These are phyloP conservation scores for Talaromyces sp. DNA, from an alignment of 2,329 filamentous ascomycete genomes.

Conservation along the genomic window DNA sequence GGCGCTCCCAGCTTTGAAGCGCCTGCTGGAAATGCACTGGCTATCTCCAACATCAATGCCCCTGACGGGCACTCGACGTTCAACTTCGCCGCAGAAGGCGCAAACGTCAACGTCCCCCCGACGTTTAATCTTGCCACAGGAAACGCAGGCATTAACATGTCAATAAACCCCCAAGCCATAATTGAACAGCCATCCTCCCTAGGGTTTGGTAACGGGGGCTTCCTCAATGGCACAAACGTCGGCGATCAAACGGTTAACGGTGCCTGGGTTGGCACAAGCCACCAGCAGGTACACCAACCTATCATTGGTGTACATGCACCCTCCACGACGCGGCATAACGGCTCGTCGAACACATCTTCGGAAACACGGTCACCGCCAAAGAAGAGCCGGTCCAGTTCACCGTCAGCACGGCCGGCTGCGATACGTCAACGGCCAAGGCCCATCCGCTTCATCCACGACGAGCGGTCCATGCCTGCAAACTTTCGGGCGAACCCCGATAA, in stretches of 20 bases:
- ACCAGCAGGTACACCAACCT: background rate
- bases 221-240: background rate
- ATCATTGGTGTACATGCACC: background rate
- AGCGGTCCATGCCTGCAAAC: conserved; percentile 14
- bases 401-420: background rate
- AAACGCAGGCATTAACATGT: background rate
- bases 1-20: background rate
- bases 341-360: background rate
- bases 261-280: background rate
- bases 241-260: background rate
- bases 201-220: background rate
- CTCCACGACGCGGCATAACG: background rate
- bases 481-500: conserved; percentile 25
- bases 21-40: background rate
- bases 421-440: background rate
- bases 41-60: background rate
- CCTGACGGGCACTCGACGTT: background rate
- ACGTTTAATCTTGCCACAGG: background rate
- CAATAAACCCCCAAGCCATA: background rate
- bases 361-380: background rate
- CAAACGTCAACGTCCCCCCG: background rate
- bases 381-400: background rate
- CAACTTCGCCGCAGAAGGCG: background rate
- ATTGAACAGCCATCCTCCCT: background rate
- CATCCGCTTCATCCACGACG: conserved; percentile 15